These are phyloP conservation scores for Aegle marmelos DNA, from an alignment of 345 rosid species.

Conservation along the genomic window DNA sequence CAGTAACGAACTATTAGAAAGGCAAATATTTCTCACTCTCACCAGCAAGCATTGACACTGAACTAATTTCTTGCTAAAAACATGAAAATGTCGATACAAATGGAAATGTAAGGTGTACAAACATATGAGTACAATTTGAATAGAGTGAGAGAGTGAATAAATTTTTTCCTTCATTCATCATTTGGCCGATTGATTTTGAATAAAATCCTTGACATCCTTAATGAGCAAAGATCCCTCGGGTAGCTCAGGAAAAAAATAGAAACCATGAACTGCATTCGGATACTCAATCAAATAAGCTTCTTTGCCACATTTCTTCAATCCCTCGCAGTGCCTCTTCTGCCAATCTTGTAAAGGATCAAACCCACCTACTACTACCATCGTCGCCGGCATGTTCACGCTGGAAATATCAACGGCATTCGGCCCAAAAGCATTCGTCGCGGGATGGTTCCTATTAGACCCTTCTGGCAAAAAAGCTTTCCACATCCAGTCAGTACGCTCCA, in stretches of 20 bases:
- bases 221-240: constrained; percentile 21
- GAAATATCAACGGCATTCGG: background rate
- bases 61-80: too few relatives aligned
- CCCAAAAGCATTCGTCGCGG: background rate
- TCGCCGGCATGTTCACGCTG: constrained; percentile 1
- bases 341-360: constrained; percentile 29
- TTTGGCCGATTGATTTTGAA: background rate
- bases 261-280: constrained; percentile 11
- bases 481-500: background rate
- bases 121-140: too few relatives aligned
- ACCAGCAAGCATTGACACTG: too few relatives aligned
- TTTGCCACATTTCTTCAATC: constrained; percentile 26
- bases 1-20: too few relatives aligned
- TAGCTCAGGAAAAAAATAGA: constrained; percentile 23
- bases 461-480: constrained; percentile 19
- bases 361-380: constrained; percentile 7
- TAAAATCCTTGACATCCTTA: constrained; percentile 17
- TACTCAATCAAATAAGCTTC: constrained; percentile 10
- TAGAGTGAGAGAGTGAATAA: too few relatives aligned
- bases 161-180: too few relatives aligned
- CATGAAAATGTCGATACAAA: too few relatives aligned
- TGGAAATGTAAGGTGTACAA: too few relatives aligned
- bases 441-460: constrained; percentile 17
- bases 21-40: too few relatives aligned
- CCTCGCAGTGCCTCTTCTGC: constrained; percentile 28